Evolutionary conservation across 352 stramenopile species (phyloP).

Genomic region (Globisporangium camurandrum): DNA sequence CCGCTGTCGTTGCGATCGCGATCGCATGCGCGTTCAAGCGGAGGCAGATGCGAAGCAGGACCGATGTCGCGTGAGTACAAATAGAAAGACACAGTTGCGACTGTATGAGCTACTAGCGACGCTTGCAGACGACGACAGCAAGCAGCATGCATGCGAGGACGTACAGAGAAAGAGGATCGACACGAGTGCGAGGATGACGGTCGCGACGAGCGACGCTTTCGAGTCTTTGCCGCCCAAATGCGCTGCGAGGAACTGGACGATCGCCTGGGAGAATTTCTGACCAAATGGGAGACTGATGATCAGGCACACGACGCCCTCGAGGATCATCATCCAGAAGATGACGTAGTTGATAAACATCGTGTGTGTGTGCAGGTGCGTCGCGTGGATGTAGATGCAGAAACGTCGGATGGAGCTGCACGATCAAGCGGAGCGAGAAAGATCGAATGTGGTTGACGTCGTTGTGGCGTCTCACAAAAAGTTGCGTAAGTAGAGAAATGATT

Average conservation of each 20-base stretch:
- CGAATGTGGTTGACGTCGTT: conserved; percentile 2
- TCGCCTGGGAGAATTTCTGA: conserved; percentile 37
- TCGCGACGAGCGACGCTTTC: conserved; percentile 30
- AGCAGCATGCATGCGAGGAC: conserved; percentile 8
- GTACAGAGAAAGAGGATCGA: conserved; percentile 69
- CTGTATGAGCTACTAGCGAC: too few relatives aligned
- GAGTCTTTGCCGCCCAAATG: conserved; percentile 39
- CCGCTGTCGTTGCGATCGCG: conserved; percentile 23
- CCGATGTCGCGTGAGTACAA: not conserved
- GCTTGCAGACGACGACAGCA: not conserved
- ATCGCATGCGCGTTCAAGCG: not conserved
- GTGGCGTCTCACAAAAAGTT: too few relatives aligned
- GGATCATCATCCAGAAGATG: conserved; percentile 50
- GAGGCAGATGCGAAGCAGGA: not conserved
- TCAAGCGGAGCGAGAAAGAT: conserved; percentile 3
- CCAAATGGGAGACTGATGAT: conserved; percentile 51
- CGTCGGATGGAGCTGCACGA: not conserved
- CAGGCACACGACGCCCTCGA: conserved; percentile 38
- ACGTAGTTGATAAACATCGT: conserved; percentile 37
- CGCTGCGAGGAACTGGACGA: conserved; percentile 53
- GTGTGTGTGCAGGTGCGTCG: too few relatives aligned
- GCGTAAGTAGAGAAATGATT: too few relatives aligned
- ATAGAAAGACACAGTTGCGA: too few relatives aligned
- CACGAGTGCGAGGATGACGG: conserved; percentile 49
- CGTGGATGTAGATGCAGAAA: too few relatives aligned